These are phyloP conservation scores for Geosiphon pyriformis DNA, from an alignment of 192 early-diverging fungal species.

Conservation along the genomic window DNA sequence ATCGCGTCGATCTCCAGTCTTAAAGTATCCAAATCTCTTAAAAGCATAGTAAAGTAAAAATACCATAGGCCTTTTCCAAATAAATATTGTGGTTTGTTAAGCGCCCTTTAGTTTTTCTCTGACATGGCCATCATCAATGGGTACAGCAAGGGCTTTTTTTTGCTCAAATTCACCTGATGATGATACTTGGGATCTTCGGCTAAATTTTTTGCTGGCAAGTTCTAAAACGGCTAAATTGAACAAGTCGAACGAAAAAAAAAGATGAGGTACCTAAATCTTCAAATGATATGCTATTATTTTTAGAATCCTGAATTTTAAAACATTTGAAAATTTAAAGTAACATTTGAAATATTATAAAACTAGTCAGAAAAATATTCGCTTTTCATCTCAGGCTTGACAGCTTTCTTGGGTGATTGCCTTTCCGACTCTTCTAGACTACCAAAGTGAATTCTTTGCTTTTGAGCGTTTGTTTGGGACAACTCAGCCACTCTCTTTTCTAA, in stretches of 20 bases:
- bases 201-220: neutral
- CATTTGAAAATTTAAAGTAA: too few species aligned
- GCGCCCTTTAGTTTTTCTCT: constrained; percentile 64
- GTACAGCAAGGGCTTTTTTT: constrained; percentile 76
- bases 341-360: too few species aligned
- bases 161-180: constrained; percentile 70
- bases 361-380: neutral
- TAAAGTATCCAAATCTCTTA: neutral
- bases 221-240: neutral
- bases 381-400: neutral
- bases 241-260: neutral
- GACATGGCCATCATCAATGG: constrained; percentile 84
- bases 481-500: neutral
- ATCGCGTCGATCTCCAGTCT: constrained; percentile 21
- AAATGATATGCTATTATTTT: constrained; percentile 35
- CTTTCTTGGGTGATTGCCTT: neutral
- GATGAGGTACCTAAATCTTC: constrained; percentile 42
- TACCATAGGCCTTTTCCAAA: constrained; percentile 93
- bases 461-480: neutral
- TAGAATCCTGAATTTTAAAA: neutral
- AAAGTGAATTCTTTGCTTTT: constrained; percentile 57
- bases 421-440: constrained; percentile 47
- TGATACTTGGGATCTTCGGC: constrained; percentile 38
- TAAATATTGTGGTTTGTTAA: constrained; percentile 80
- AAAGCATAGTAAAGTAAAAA: too few species aligned